phyloP scores from a whole-genome alignment of 169 alveolate genomes.

The Cyclospora cayetanensis region DNA sequence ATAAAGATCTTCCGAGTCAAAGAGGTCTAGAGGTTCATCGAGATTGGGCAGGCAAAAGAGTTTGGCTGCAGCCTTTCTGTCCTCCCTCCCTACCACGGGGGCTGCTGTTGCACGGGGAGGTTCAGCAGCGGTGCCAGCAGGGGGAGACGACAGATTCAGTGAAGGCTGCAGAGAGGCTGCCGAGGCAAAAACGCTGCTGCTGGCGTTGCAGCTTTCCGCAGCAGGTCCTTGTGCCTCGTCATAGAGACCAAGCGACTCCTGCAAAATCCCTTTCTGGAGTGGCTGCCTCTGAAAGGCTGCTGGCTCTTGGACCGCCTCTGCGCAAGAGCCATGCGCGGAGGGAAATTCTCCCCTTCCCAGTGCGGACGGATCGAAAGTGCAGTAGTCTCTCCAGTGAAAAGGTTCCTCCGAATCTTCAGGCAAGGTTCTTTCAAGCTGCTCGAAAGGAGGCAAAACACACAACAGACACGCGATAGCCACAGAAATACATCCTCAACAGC shows the following conservation, averaged over 20 bases:
- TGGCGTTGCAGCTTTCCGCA: neutral
- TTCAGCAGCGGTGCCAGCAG: neutral
- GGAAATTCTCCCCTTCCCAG: neutral
- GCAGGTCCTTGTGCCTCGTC: neutral
- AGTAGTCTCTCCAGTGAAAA: slow-evolving; percentile 34
- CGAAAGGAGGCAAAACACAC: neutral
- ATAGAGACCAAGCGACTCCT: neutral
- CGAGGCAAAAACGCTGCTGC: slow-evolving; percentile 12
- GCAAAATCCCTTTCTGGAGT: neutral
- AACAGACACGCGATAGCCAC: neutral
- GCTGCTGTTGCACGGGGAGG: neutral
- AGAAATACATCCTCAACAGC: neutral
- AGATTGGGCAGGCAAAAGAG: slow-evolving; percentile 36
- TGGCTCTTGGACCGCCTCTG: no score
- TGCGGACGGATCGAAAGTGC: slow-evolving; percentile 46
- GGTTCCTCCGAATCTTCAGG: slow-evolving; percentile 56
- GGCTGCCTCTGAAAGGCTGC: no score
- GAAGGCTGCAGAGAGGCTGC: slow-evolving; percentile 35
- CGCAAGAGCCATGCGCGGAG: no score
- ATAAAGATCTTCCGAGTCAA: slow-evolving; percentile 41
- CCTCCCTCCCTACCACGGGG: neutral
- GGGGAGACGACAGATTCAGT: neutral
- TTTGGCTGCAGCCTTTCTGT: neutral
- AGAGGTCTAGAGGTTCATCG: slow-evolving; percentile 22
- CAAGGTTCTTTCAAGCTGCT: slow-evolving; percentile 33